Conservation (phyloP, 116 monocot species). For the Zostera marina region DNA sequence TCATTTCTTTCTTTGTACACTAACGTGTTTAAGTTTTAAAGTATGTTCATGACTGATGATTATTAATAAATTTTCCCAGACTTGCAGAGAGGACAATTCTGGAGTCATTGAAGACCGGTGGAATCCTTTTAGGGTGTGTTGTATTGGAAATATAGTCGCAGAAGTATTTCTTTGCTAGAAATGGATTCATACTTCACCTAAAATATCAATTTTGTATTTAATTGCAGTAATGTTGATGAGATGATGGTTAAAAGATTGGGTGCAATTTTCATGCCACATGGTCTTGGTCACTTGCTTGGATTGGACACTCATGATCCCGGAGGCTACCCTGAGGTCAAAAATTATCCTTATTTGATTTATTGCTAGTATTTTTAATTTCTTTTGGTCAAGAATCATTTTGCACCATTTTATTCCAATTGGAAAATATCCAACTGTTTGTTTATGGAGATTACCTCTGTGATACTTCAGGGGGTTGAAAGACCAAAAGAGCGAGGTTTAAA, state of each 20-base stretch:
- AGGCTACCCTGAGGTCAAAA: conserved; percentile 55
- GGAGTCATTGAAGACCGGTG: conserved; percentile 33
- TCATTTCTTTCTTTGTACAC: not conserved
- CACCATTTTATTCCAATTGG: not conserved
- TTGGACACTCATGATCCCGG: conserved; percentile 98
- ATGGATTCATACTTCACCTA: not conserved
- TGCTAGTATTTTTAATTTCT: not conserved
- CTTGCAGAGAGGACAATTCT: conserved; percentile 83
- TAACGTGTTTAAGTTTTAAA: not conserved
- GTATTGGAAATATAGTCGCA: not conserved
- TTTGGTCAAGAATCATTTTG: no score
- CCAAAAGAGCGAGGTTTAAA: conserved; percentile 65
- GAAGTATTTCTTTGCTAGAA: not conserved
- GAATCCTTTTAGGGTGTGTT: conserved; percentile 57
- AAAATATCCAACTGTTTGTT: not conserved
- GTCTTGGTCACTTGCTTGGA: conserved; percentile 95
- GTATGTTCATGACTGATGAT: not conserved
- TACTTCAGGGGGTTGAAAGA: conserved; percentile 61
- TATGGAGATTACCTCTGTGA: not conserved
- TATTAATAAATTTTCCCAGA: conserved; percentile 21
- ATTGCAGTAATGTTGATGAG: conserved; percentile 56
- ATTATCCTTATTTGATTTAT: not conserved
- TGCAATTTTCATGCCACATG: conserved; percentile 93
- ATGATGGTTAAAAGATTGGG: conserved; percentile 83
- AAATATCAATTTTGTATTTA: not conserved